A percentile compares a stretch with the other conserved stretches of the same genome.
These are phyloP conservation scores for Candida sakaeoensis DNA, from an alignment of 805 yeast genomes.

Conservation along the genomic window DNA sequence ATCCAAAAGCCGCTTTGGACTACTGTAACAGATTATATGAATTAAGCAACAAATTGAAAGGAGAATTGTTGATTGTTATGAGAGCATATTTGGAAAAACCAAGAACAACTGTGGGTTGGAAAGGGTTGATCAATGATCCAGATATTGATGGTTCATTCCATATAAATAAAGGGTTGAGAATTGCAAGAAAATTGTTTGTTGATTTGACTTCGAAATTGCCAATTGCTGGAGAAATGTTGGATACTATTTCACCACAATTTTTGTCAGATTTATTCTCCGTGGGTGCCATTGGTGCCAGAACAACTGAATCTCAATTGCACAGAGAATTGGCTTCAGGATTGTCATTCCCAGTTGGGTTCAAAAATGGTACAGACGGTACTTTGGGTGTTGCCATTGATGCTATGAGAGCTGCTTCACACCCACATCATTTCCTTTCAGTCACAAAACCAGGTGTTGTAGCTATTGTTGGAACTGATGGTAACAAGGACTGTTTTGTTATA, in stretches of 20 bases:
- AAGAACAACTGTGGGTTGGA: constrained; percentile 99
- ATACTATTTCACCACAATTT: constrained; percentile 95
- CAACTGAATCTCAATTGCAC: constrained; percentile 96
- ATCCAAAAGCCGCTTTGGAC: constrained; percentile 86
- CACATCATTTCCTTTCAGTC: constrained; percentile 92
- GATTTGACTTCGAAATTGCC: constrained; percentile 82
- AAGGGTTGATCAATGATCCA: constrained; percentile 96
- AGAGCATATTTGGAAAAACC: constrained; percentile 98
- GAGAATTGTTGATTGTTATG: constrained; percentile 85
- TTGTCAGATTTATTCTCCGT: constrained; percentile 88
- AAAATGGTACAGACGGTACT: constrained; percentile 96
- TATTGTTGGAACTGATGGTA: constrained; percentile 93
- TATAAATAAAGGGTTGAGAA: constrained; percentile 90
- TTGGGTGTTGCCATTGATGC: constrained; percentile 95
- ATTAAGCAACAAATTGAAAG: constrained; percentile 58
- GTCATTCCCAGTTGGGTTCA: constrained; percentile 97
- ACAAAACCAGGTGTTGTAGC: constrained; percentile 97
- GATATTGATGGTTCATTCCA: constrained; percentile 90
- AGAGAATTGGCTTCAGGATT: constrained; percentile 96
- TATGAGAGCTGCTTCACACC: constrained; percentile 82
- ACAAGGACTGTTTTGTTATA: constrained; percentile 83
- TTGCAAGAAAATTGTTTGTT: constrained; percentile 82
- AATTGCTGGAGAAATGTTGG: constrained; percentile 96
- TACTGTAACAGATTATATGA: constrained; percentile 67
- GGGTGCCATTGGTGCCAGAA: constrained; percentile 99